A percentile compares a stretch with the other conserved stretches of the same genome.
Conservation (phyloP, 1,139 yeast species). For the Geotrichum carabidarum region DNA sequence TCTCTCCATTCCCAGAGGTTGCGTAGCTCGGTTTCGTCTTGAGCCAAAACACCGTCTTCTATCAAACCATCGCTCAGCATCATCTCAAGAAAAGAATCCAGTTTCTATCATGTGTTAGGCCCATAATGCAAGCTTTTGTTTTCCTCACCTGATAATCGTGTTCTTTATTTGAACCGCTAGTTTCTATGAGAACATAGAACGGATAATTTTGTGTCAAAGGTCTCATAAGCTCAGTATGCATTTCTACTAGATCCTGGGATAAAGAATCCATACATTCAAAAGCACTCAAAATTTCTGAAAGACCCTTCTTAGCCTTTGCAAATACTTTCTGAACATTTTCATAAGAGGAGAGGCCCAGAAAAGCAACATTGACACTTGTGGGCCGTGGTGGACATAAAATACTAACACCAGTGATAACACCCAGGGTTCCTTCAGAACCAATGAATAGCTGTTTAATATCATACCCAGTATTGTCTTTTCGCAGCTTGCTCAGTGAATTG, state of each 20-base stretch:
- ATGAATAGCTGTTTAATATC: constrained; percentile 87
- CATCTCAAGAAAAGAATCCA: constrained; percentile 70
- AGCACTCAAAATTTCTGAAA: constrained; percentile 83
- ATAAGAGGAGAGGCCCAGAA: constrained; percentile 74
- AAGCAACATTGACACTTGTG: constrained; percentile 78
- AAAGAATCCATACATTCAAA: constrained; percentile 89
- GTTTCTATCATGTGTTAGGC: constrained; percentile 30
- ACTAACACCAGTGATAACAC: constrained; percentile 84
- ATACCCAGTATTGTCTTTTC: constrained; percentile 93
- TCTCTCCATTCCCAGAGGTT: constrained; percentile 96
- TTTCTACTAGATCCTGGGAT: constrained; percentile 63
- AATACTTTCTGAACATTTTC: constrained; percentile 80
- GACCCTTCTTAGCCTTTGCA: constrained; percentile 68
- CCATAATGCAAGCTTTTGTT: constrained; percentile 29
- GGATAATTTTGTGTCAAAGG: constrained; percentile 80
- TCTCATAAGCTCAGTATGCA: constrained; percentile 47
- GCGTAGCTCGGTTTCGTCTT: constrained; percentile 76
- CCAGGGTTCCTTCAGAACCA: constrained; percentile 90
- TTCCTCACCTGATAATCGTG: constrained; percentile 36
- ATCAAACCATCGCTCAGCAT: constrained; percentile 83
- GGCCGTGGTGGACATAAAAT: constrained; percentile 92
- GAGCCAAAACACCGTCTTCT: constrained; percentile 90
- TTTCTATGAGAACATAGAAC: constrained; percentile 85
- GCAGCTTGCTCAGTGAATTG: constrained; percentile 71
- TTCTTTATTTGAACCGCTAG: constrained; percentile 86